Base-by-base conservation (phyloP, 208 protist genomes). In the Histomonas meleagridis region DNA sequence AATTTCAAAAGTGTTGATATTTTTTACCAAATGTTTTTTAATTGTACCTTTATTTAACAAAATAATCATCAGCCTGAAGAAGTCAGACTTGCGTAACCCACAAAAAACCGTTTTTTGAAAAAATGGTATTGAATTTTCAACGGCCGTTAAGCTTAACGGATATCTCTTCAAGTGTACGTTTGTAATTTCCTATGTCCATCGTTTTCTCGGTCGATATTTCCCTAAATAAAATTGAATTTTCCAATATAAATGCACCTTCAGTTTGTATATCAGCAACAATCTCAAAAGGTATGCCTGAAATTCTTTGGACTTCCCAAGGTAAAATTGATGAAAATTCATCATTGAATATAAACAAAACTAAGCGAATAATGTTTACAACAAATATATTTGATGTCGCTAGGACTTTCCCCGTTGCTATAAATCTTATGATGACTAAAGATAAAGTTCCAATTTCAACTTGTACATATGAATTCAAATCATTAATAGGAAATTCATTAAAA, bases 141-240 rank as follows among this genome's bases (percentile, higher is more conserved):
- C n/a, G n/a, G n/a, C n/a, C n/a, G n/a, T n/a, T n/a, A n/a, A n/a
- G n/a, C n/a, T n/a, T n/a, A n/a, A n/a, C n/a, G n/a, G n/a, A n/a
- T n/a, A n/a, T n/a, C n/a, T n/a, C n/a, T n/a, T n/a, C n/a, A 60
- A 60, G 9, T 60, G 53, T 60, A 9, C 9, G 12, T 23, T 60
- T 60, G 9, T 60, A 18, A 23, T 23, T 60, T 23, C 53, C 12
- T 60, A 86, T 86, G 76, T 51, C 40, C 14, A 40, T 86, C 38
- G 76, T 86, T 86, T 86, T 86, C 38, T 43, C 76, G 14, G 76
- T 86, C 46, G 76, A 86, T n/a, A 51, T 86, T 3, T 43, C 32
- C 18, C 32, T 86, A 32, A 86, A 86, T 5, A 32, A 86, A n/a
- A 12, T 86, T 32, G 10, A 14, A 9, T 51, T 86, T 5, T 55